phyloP scores from a whole-genome alignment of 768 basidiomycete species.

The Lentinula guzmanii region DNA sequence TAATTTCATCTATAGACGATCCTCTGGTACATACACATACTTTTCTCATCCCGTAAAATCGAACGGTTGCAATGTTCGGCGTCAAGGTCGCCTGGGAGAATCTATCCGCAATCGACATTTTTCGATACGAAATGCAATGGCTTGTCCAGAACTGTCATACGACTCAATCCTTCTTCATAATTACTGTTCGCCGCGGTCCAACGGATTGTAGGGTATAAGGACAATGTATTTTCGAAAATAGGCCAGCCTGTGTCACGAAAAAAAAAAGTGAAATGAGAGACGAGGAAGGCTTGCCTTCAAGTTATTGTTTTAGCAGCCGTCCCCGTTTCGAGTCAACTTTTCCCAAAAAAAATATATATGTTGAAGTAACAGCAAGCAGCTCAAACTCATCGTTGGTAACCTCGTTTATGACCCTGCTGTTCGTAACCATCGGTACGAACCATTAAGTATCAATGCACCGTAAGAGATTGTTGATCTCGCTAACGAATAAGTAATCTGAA shows the following conservation, averaged over 20 bases:
- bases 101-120: conserved; percentile 29
- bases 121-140: conserved; percentile 16
- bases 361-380: conserved; percentile 74
- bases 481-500: conserved; percentile 19
- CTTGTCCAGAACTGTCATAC: conserved; percentile 75
- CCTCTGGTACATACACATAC: conserved; percentile 55
- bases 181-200: conserved; percentile 96
- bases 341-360: conserved; percentile 93
- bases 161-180: conserved; percentile 89
- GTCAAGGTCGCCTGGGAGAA: no score
- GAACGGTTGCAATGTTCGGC: no score
- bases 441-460: conserved; percentile 66
- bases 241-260: conserved; percentile 57
- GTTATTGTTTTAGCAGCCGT: conserved; percentile 88
- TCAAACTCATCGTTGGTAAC: conserved; percentile 23
- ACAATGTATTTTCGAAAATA: conserved; percentile 83
- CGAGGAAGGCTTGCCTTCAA: conserved; percentile 46
- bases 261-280: not conserved
- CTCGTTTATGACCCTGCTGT: conserved; percentile 33
- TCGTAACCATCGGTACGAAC: conserved; percentile 62
- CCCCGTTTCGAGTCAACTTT: conserved; percentile 72
- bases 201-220: conserved; percentile 83
- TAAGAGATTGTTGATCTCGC: conserved; percentile 95
- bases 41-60: conserved; percentile 83
- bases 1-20: conserved; percentile 20